Evolutionary conservation across 2,329 filamentous ascomycete species (phyloP), one percentile per base, ranked within the genome.

Genomic region (Macrophomina pseudophaseolina): DNA sequence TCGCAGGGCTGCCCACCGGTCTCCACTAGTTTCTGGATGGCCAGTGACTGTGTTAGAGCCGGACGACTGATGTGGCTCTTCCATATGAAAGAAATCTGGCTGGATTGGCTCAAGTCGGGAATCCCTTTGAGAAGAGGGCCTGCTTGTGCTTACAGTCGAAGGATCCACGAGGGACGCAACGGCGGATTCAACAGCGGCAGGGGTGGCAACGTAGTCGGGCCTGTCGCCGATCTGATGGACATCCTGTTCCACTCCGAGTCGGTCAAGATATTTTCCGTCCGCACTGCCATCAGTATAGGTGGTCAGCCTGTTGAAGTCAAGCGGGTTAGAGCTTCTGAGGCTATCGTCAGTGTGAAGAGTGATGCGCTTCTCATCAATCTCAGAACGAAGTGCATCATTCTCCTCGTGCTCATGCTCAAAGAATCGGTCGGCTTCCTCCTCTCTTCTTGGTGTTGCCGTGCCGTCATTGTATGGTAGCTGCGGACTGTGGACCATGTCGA

Each of bases 131-230:
- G 78, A 79, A 1, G 78, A 80, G 11, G 74, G 76, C 53, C 79
- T 74, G 68, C 68, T 64, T 8, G 58, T 62, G 52, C 80, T 94
- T 64, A 97, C 75, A 12, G 90, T 86, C 2, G 93, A 96, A 0
- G 93, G 94, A 18, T 93, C 92, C 72, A 95, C 90, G 6, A 98
- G 82, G 16, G 94, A 97, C 7, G 94, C 94, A 11, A 98, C 94
- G 9, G 91, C 91, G 14, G 94, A 97, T 78, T 97, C 94, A 0
- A 97, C 89, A 2, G 87, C 92, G 40, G 88, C 75, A 1, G 87
- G 88, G 1, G 87, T 89, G 71, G 93, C 88, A 3, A 96, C 85
- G 73, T 93, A 90, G 70, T 92, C 85, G 1, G 93, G 90, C 71
- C 92, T 97, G 11, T 89, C 88, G 49, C 86, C 90, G 23, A 86